phyloP scores from a whole-genome alignment of 2,329 filamentous ascomycete genomes.

The Geosmithia putterillii region DNA sequence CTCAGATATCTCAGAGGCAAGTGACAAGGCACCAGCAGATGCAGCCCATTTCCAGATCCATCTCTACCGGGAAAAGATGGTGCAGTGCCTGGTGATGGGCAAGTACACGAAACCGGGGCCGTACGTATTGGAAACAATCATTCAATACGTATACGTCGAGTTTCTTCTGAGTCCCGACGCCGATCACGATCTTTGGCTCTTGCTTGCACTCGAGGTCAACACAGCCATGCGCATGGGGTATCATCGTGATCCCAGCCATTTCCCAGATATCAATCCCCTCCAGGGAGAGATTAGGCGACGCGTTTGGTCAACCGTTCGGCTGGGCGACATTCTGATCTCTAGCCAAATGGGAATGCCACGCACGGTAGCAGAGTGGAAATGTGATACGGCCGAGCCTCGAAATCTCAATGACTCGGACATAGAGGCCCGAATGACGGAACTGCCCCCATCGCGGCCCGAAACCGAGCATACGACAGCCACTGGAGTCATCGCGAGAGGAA shows the following conservation, averaged over 20 bases:
- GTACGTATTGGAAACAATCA: conserved; percentile 25
- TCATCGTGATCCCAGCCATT: conserved; percentile 29
- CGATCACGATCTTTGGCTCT: conserved; percentile 19
- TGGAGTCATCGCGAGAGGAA: conserved; percentile 16
- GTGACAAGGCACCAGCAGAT: conserved; percentile 2
- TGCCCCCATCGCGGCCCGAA: conserved; percentile 22
- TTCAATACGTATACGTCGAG: conserved; percentile 20
- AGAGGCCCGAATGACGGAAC: conserved; percentile 15
- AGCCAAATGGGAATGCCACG: conserved; percentile 30
- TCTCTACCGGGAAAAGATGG: conserved; percentile 14
- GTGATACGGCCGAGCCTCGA: conserved; percentile 26
- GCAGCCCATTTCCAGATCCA: conserved; percentile 1
- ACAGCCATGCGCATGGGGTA: conserved; percentile 22
- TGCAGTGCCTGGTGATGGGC: conserved; percentile 22
- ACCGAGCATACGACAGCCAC: conserved; percentile 25
- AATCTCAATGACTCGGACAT: conserved; percentile 32
- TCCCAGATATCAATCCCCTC: conserved; percentile 25
- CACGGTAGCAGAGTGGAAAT: conserved; percentile 22
- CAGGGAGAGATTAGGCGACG: conserved; percentile 32
- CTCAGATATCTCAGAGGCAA: conserved; percentile 2
- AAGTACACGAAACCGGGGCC: conserved; percentile 28
- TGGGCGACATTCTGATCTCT: conserved; percentile 26
- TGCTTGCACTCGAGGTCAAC: conserved; percentile 19
- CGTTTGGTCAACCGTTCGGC: conserved; percentile 25
- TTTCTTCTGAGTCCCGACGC: conserved; percentile 14